Evolutionary conservation across 768 basidiomycete genomes (phyloP), one percentile per base, ranked within the genome.

Genomic region (Pisolithus microcarpus): DNA sequence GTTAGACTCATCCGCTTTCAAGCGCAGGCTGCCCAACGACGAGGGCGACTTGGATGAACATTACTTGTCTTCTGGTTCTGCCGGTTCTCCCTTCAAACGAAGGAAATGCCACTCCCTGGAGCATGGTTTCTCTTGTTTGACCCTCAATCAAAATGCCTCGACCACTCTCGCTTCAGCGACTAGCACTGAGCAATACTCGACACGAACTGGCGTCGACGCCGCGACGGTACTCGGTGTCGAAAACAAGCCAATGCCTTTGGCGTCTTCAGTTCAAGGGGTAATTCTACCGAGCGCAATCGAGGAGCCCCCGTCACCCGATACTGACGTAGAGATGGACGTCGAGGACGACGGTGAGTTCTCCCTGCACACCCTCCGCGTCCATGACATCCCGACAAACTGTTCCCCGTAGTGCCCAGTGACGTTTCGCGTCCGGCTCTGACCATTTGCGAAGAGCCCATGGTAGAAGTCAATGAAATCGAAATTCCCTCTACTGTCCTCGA

Each of bases 301-400:
- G 54, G 77, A 79, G 48, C 65, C 67, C 18, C 51, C 55, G 2
- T 65, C 67, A 0, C 48, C 57, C 16, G 58, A 69, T 8, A 75
- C 69, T 18, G 85, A 87, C 49, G 70, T 81, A 2, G 76, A 73
- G 43, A 89, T 89, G 86, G 80, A 79, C 53, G 75, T 79, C 5
- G 85, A 85, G 60, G 81, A 77, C 56, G 78, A 85, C 61, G 71
- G 87, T 88, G 65, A 75, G 60, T 43, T 19, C 30, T 26, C 7
- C 30, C 30, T 10, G 30, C 30, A 30, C 47, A 34, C 31, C 56
- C 30, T 38, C 18, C 15, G 55, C 55, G n/a, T 9, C 43, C 36
- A 46, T 24, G 18, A 36, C 18, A 46, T 37, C 19, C 43, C 24
- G 7, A 46, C 24, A 13, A 16, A 23, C 13, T 18, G 24, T 18